phyloP scores from a whole-genome alignment of 1,139 yeast genomes.

The Yamadazyma trypodendri region DNA sequence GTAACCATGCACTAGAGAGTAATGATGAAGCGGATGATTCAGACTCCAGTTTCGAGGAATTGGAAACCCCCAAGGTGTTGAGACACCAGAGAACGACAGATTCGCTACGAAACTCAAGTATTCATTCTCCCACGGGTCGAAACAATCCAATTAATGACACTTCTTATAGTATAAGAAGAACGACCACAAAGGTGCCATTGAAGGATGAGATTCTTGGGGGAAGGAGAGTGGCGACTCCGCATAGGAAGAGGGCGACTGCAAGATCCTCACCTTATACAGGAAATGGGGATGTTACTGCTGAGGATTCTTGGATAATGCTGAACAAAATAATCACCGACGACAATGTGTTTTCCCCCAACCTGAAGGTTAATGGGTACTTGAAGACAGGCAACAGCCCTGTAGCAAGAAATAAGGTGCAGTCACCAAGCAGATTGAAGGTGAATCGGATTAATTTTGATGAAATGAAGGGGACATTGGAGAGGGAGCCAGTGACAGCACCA shows the following conservation, averaged over 20 bases:
- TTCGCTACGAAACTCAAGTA: conserved; percentile 5
- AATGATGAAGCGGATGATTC: conserved; percentile 27
- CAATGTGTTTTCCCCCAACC: conserved; percentile 21
- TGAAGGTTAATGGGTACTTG: conserved; percentile 5
- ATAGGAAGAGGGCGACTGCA: background rate
- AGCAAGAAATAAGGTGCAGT: background rate
- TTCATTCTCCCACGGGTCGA: background rate
- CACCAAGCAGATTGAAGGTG: conserved; percentile 4
- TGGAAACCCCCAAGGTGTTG: conserved; percentile 21
- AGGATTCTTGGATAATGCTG: conserved; percentile 16
- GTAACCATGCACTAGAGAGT: conserved; percentile 2
- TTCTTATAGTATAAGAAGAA: conserved; percentile 11
- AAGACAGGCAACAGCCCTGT: conserved; percentile 4
- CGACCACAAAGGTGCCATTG: conserved; percentile 21
- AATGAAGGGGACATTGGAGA: background rate
- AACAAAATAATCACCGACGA: conserved; percentile 22
- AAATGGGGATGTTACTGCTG: conserved; percentile 6
- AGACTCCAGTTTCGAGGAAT: conserved; percentile 14
- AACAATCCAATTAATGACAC: background rate
- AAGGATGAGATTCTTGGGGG: conserved; percentile 12
- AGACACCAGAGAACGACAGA: conserved; percentile 9
- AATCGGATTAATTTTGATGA: conserved; percentile 3
- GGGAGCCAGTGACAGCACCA: too few relatives aligned
- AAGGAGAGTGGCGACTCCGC: conserved; percentile 12
- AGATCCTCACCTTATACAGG: conserved; percentile 1